Conservation (phyloP, 1,284 basidiomycete genomes). For the Cystobasidium pallidum region DNA sequence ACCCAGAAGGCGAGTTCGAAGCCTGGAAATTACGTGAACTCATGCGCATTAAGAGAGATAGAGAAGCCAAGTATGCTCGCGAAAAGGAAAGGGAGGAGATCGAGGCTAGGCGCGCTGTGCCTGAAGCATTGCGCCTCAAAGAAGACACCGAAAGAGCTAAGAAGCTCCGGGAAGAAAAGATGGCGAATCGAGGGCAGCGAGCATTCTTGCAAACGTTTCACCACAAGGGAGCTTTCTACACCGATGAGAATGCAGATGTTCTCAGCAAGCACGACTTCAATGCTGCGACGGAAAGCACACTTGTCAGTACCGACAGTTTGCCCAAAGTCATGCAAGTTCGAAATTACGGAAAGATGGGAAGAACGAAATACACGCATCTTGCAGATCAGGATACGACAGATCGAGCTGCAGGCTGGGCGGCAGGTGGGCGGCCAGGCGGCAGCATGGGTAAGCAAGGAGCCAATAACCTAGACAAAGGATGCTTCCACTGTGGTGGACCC, state of each 20-base stretch:
- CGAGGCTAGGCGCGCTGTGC: constrained; percentile 83
- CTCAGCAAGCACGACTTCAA: constrained; percentile 82
- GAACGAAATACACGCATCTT: constrained; percentile 91
- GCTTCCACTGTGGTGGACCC: constrained; percentile 72
- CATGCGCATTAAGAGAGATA: constrained; percentile 84
- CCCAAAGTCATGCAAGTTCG: constrained; percentile 97
- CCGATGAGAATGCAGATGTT: constrained; percentile 73
- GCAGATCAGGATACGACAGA: constrained; percentile 88
- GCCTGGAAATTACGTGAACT: constrained; percentile 94
- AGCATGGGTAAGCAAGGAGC: constrained; percentile 42
- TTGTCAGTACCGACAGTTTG: constrained; percentile 76
- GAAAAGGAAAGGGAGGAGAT: constrained; percentile 87
- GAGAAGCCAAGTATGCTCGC: constrained; percentile 65
- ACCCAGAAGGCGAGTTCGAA: constrained; percentile 89
- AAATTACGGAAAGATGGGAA: constrained; percentile 89
- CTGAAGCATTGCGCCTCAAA: constrained; percentile 84
- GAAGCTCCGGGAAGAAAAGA: constrained; percentile 76
- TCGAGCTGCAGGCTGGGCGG: constrained; percentile 67
- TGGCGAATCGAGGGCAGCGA: constrained; percentile 71
- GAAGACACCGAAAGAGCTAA: constrained; percentile 88
- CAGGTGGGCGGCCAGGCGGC: constrained; percentile 12
- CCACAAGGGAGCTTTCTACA: constrained; percentile 98
- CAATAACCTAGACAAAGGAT: constrained; percentile 61
- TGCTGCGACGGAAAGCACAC: constrained; percentile 79
- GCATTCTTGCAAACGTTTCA: constrained; percentile 97